Evolutionary conservation across 371 early-diverging fungal genomes (phyloP), one percentile per base, ranked within the genome.

Genomic region (Choanephora cucurbitarum): DNA sequence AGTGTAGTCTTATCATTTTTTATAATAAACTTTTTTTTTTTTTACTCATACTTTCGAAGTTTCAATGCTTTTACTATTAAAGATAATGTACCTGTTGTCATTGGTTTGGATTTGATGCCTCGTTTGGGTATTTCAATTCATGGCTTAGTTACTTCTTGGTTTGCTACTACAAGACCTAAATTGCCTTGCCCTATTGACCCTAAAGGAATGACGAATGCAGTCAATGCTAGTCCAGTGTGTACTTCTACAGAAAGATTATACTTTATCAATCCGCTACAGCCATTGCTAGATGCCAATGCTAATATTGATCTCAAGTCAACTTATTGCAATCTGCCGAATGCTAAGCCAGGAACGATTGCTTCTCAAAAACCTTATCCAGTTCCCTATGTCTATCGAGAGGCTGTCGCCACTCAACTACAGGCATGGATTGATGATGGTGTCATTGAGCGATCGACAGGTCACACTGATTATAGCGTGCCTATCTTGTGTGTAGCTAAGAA

Each of bases 21-120:
- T n/a, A n/a, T n/a, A n/a, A n/a, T n/a, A n/a, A n/a, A n/a, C n/a
- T n/a, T n/a, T n/a, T n/a, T n/a, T n/a, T n/a, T n/a, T n/a, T n/a
- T n/a, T n/a, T n/a, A n/a, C n/a, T n/a, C 42, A 56, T 56, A 42
- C 21, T 6, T 56, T 48, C 33, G 49, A 56, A 48, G 28, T 56
- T 17, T 56, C 49, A 49, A 48, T 9, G 24, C 42, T 21, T 44
- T 33, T 53, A 19, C 44, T 13, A 41, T 40, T 23, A 49, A 42
- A 22, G 15, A 23, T 21, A 41, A 47, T 17, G 19, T 48, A 1
- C 41, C 47, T 19, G 8, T 23, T 41, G 21, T 47, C 17, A 23
- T 56, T 48, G 49, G 49, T 1, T n/a, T 56, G 23, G 57, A 49
- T 56, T 19, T 48, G 13, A 34, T 55, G 18, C 28, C 10, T 42